These are phyloP conservation scores for Blastobotrys aristatus DNA, from an alignment of 1,139 yeast genomes.

Conservation along the genomic window DNA sequence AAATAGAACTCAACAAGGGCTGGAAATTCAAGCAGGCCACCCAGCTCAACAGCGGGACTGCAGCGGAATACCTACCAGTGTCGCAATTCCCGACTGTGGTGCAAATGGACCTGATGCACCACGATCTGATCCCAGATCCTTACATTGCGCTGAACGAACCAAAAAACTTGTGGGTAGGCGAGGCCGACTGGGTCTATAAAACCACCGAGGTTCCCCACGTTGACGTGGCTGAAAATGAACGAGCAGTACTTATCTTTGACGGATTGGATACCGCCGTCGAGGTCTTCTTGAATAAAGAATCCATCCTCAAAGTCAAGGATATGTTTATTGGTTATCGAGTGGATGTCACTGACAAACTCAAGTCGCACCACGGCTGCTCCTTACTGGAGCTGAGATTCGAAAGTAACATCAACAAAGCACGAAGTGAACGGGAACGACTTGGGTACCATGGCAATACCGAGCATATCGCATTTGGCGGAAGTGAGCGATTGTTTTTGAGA, in stretches of 20 bases:
- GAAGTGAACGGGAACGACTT: conserved; percentile 13
- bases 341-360: conserved; percentile 20
- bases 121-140: conserved; percentile 39
- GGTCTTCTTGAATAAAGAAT: conserved; percentile 34
- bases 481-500: conserved; percentile 17
- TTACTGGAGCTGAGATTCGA: conserved; percentile 11
- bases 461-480: conserved; percentile 14
- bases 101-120: conserved; percentile 36
- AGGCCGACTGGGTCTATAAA: conserved; percentile 41
- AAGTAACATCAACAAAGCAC: conserved; percentile 11
- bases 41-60: conserved; percentile 4
- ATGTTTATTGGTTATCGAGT: conserved; percentile 18
- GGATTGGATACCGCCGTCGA: conserved; percentile 44
- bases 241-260: conserved; percentile 35
- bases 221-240: conserved; percentile 15
- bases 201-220: conserved; percentile 6
- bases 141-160: conserved; percentile 38
- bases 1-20: conserved; percentile 4
- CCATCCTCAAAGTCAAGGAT: conserved; percentile 27
- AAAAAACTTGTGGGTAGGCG: conserved; percentile 43
- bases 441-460: conserved; percentile 15
- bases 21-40: conserved; percentile 16
- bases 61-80: conserved; percentile 16
- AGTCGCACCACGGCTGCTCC: neutral
- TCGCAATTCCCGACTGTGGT: conserved; percentile 31